Conservation (phyloP, 352 stramenopile genomes). For the Phytopythium aichiense region DNA sequence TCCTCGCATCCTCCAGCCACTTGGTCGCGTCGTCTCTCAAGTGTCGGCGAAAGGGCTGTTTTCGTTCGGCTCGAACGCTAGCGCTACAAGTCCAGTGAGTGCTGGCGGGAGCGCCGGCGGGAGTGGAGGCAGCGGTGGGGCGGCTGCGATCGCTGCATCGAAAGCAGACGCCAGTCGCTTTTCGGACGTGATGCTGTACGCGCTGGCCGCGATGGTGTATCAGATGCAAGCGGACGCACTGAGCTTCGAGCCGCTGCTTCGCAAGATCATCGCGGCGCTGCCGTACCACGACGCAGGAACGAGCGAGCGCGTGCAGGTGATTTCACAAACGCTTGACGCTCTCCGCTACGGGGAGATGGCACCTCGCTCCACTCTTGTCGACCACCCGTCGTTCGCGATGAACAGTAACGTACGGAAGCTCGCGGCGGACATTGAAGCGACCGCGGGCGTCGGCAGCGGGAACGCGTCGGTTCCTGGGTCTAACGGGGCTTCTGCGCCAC, state of each 20-base stretch:
- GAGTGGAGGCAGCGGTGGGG: conserved; percentile 19
- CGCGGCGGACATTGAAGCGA: conserved; percentile 26
- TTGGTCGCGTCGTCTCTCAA: conserved; percentile 72
- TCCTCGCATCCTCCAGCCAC: conserved; percentile 58
- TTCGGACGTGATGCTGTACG: conserved; percentile 73
- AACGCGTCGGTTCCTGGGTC: conserved; percentile 9
- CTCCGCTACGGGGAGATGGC: conserved; percentile 46
- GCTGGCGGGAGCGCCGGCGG: conserved; percentile 23
- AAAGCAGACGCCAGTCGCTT: conserved; percentile 69
- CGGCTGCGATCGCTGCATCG: conserved; percentile 44
- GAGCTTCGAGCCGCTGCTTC: conserved; percentile 66
- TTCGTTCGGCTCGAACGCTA: conserved; percentile 25
- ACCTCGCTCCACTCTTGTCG: conserved; percentile 34
- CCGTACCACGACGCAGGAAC: conserved; percentile 34
- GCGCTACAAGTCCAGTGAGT: background rate
- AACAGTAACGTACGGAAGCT: conserved; percentile 39
- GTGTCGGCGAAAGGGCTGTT: conserved; percentile 66
- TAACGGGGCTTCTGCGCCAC: conserved; percentile 26
- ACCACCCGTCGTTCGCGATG: conserved; percentile 40
- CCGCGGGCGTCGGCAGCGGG: conserved; percentile 13
- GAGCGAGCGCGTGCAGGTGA: conserved; percentile 26
- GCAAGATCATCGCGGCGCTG: conserved; percentile 55
- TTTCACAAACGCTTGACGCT: conserved; percentile 49
- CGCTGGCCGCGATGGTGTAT: conserved; percentile 60
- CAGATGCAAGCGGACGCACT: conserved; percentile 74